Evolutionary conservation across 2,329 filamentous ascomycete genomes (phyloP), one percentile per base, ranked within the genome.

Genomic region (Fusarium piperis): DNA sequence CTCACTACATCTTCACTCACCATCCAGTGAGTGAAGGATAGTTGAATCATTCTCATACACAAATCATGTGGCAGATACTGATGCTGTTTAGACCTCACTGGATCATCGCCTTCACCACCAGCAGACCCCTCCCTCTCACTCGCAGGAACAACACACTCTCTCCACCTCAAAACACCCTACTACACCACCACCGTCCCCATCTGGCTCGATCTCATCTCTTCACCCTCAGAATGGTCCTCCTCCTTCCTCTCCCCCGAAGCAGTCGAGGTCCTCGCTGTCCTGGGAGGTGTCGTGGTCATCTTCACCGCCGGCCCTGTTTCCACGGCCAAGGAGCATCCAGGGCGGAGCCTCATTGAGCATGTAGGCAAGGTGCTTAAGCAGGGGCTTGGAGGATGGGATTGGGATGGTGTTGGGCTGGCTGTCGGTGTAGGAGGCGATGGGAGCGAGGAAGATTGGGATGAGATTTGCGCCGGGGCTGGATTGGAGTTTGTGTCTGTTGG

Each of bases 361-460:
- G 86, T 91, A 0, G 87, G 86, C 0, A 83, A 83, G 55, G 87
- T 92, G 2, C 82, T 90, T 0, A 84, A 83, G 63, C 80, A 89
- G 3, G 89, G 88, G 0, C 83, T 90, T 3, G 89, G 89, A 4
- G 88, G 88, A 9, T 89, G 85, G 83, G 82, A 83, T 3, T 92
- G 90, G 90, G 90, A 92, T 63, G 91, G 90, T 1, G 89, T 91
- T 0, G 83, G 85, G 16, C 74, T 93, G 13, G 91, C 86, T 2
- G 81, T 92, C 1, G 89, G 87, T 1, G 84, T 92, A 32, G 86
- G 83, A 23, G 82, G 83, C 23, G 82, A 81, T 48, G 74, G 78
- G 0, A 83, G 84, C 38, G 79, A 86, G 13, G 88, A 90, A 30
- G 85, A 87, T 67, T 91, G 89, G 89, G 90, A 92, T 72, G 89